phyloP scores from a whole-genome alignment of 2,329 filamentous ascomycete species.

The Aphanoascus verrucosus region DNA sequence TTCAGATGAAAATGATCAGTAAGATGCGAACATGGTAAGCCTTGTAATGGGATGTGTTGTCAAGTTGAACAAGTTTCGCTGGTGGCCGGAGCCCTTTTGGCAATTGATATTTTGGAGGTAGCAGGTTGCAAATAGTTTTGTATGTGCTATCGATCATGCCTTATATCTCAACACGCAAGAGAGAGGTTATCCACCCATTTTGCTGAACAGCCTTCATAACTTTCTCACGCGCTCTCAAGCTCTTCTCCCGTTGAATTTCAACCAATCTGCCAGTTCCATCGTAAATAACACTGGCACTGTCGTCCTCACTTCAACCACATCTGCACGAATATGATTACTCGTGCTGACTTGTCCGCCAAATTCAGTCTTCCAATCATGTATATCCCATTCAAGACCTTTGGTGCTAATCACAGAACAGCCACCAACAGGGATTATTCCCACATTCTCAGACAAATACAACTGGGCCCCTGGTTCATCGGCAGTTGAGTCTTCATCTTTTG shows the following conservation, averaged over 20 bases:
- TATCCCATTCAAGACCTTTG: slow-evolving; percentile 80
- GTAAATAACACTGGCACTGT: slow-evolving; percentile 62
- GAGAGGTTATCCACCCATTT: neutral
- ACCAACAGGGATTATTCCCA: slow-evolving; percentile 76
- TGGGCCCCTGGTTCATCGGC: neutral
- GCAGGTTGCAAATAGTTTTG: neutral
- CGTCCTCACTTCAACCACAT: slow-evolving; percentile 51
- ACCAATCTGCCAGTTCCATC: slow-evolving; percentile 47
- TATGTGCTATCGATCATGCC: neutral
- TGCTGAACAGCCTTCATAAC: neutral
- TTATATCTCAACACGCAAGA: neutral
- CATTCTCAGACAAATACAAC: slow-evolving; percentile 56
- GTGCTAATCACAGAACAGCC: slow-evolving; percentile 71
- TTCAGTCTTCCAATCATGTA: slow-evolving; percentile 65
- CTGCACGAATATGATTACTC: slow-evolving; percentile 63
- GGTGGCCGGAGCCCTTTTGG: too few species aligned
- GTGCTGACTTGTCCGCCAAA: slow-evolving; percentile 67
- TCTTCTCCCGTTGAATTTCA: slow-evolving; percentile 23
- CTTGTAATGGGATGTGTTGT: too few species aligned
- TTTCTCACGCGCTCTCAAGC: neutral
- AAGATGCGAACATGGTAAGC: too few species aligned
- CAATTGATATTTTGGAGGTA: too few species aligned
- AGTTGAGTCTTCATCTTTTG: neutral
- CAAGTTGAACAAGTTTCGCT: too few species aligned
- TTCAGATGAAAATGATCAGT: too few species aligned